Evolutionary conservation across 1,284 basidiomycete species (phyloP).

Genomic region (Cryptococcus sp.): DNA sequence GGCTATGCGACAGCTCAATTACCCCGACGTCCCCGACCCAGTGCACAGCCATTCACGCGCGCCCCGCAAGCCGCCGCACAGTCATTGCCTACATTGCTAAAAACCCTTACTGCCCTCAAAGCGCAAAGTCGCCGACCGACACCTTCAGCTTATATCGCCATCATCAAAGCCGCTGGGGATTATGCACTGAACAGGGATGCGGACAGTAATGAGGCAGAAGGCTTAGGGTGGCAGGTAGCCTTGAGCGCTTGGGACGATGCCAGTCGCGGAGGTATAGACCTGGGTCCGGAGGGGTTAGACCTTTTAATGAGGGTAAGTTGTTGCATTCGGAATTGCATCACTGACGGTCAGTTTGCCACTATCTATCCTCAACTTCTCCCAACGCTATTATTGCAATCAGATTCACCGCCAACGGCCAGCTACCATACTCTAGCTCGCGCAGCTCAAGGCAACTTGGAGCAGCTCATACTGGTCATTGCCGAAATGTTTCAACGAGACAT

Average conservation of each 20-base stretch:
- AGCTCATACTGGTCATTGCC: slow-evolving; percentile 28
- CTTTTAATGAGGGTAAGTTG: slow-evolving; percentile 37
- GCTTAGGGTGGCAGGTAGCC: slow-evolving; percentile 41
- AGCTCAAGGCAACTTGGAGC: slow-evolving; percentile 31
- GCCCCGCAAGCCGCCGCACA: slow-evolving; percentile 2
- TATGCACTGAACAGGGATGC: slow-evolving; percentile 16
- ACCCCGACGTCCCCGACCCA: not conserved
- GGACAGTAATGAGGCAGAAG: slow-evolving; percentile 12
- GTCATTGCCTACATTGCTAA: slow-evolving; percentile 25
- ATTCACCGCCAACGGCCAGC: slow-evolving; percentile 11
- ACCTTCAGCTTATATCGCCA: slow-evolving; percentile 32
- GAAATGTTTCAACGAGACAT: slow-evolving; percentile 38
- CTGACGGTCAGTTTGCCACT: slow-evolving; percentile 19
- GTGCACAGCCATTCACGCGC: slow-evolving; percentile 8
- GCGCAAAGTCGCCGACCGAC: slow-evolving; percentile 24
- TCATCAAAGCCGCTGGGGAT: slow-evolving; percentile 36
- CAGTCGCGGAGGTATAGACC: slow-evolving; percentile 32
- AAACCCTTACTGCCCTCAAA: slow-evolving; percentile 26
- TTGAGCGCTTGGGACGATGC: slow-evolving; percentile 41
- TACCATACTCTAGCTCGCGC: slow-evolving; percentile 27
- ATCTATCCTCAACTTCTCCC: slow-evolving; percentile 36
- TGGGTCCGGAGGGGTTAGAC: slow-evolving; percentile 34
- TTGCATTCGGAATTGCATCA: not conserved
- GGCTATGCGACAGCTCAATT: not conserved
- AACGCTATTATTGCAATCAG: slow-evolving; percentile 28